These are phyloP conservation scores for Tolypocladium endophyticum DNA, from an alignment of 2,329 filamentous ascomycete genomes.

Conservation along the genomic window DNA sequence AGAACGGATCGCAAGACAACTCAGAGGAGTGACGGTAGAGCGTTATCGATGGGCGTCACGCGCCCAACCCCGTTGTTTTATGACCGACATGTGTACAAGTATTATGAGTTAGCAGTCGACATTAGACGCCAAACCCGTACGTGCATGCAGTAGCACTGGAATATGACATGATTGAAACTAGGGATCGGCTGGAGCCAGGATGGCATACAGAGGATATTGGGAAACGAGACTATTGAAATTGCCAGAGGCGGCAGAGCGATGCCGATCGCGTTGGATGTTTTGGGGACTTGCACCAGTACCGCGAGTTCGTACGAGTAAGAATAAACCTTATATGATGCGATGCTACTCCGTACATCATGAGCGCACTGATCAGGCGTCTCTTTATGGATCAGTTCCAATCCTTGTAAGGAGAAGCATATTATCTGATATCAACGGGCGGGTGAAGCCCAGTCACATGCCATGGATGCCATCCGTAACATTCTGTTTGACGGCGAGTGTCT, in stretches of 20 bases:
- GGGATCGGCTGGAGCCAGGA: not conserved
- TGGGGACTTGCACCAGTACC: not conserved
- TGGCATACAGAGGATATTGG: too few relatives aligned
- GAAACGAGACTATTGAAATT: too few relatives aligned
- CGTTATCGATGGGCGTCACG: not conserved
- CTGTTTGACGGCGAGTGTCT: not conserved
- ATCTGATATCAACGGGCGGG: too few relatives aligned
- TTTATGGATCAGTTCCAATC: too few relatives aligned
- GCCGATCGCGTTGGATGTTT: not conserved
- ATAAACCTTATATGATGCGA: too few relatives aligned
- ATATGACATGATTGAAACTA: not conserved
- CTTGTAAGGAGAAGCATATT: too few relatives aligned
- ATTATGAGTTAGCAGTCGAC: not conserved
- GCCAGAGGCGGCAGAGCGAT: too few relatives aligned
- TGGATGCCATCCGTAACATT: too few relatives aligned
- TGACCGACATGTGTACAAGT: not conserved
- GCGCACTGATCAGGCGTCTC: too few relatives aligned
- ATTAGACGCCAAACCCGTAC: not conserved
- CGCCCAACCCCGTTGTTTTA: not conserved
- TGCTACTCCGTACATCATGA: too few relatives aligned
- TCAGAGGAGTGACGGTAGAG: constrained; percentile 9
- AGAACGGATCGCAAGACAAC: constrained; percentile 15
- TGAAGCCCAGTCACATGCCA: not conserved
- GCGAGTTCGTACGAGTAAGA: too few relatives aligned
- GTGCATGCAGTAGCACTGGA: not conserved